Base-by-base conservation (phyloP, 1,139 yeast genomes). In the Lodderomyces elongisporus region DNA sequence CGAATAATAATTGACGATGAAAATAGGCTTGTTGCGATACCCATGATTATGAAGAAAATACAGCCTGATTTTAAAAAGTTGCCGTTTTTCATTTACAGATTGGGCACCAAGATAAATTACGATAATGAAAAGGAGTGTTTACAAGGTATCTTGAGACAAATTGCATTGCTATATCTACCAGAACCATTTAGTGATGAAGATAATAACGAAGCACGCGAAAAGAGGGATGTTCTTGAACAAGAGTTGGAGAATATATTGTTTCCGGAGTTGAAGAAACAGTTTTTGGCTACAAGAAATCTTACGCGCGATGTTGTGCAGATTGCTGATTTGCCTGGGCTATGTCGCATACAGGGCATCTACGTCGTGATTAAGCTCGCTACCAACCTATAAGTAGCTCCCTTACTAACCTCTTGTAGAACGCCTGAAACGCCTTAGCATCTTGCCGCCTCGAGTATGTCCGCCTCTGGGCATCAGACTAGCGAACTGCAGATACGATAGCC, bases 281-380 rank as follows among this genome's bases (percentile, higher is more conserved):
- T 88, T 23, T 52, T 87, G 14, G 95, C 93, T 0, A 75, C 95
- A 0, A 62, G 61, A 14, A 51, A 49, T 4, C 47, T 88, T 21
- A 45, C 58, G 2, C 52, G 66, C 14, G 80, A 77, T 39, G 76
- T 88, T 4, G 72, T 85, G 2, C 95, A 91, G 53, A 77, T 93
- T 27, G 97, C 98, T 0, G 89, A 83, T 51, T 61, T 93, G 27
- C 97, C 97, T 1, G 95, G 95, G 0, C 60, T 93, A 35, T n/a
- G n/a, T n/a, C n/a, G n/a, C n/a, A n/a, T n/a, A n/a, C n/a, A n/a
- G n/a, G n/a, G n/a, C n/a, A n/a, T n/a, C n/a, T n/a, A n/a, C n/a
- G n/a, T n/a, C n/a, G n/a, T n/a, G n/a, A n/a, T n/a, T n/a, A n/a
- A n/a, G n/a, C n/a, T n/a, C n/a, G n/a, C n/a, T n/a, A n/a, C n/a